Conservation (phyloP, 441 rosid genomes). For the Gossypium schwendimanii region DNA sequence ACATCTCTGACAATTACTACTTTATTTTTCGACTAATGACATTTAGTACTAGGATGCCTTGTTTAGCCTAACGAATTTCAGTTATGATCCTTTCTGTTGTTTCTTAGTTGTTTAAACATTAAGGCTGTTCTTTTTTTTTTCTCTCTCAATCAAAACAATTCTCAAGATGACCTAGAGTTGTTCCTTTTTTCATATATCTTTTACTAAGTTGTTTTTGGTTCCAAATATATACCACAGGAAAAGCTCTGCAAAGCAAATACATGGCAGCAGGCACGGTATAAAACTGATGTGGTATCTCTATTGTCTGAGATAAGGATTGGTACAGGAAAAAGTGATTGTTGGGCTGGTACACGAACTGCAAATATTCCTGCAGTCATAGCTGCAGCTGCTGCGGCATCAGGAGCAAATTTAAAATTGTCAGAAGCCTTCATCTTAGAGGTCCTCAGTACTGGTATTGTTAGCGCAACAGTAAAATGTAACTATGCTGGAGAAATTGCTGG, state of each 20-base stretch:
- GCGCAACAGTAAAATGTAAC: constrained; percentile 93
- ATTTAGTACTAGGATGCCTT: neutral
- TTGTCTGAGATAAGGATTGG: constrained; percentile 92
- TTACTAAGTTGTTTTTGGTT: constrained; percentile 5
- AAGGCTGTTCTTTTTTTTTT: neutral
- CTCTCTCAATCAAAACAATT: neutral
- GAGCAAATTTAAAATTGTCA: constrained; percentile 74
- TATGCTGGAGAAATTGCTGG: constrained; percentile 99
- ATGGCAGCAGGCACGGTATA: constrained; percentile 84
- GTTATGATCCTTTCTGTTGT: neutral
- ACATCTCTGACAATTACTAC: neutral
- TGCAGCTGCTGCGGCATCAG: constrained; percentile 98
- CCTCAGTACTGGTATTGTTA: constrained; percentile 86
- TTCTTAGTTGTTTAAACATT: neutral
- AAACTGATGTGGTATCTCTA: constrained; percentile 88
- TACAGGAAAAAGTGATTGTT: constrained; percentile 83
- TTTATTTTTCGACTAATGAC: neutral
- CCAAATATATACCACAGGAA: constrained; percentile 46
- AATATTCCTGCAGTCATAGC: constrained; percentile 97
- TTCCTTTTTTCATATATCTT: neutral
- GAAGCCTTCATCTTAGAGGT: constrained; percentile 93
- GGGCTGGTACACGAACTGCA: constrained; percentile 83
- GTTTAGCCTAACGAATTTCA: neutral
- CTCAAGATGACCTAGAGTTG: constrained; percentile 10
- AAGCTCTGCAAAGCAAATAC: constrained; percentile 96